Base-by-base conservation (phyloP, 495 filamentous ascomycete genomes). In the Neurospora tetraspora region DNA sequence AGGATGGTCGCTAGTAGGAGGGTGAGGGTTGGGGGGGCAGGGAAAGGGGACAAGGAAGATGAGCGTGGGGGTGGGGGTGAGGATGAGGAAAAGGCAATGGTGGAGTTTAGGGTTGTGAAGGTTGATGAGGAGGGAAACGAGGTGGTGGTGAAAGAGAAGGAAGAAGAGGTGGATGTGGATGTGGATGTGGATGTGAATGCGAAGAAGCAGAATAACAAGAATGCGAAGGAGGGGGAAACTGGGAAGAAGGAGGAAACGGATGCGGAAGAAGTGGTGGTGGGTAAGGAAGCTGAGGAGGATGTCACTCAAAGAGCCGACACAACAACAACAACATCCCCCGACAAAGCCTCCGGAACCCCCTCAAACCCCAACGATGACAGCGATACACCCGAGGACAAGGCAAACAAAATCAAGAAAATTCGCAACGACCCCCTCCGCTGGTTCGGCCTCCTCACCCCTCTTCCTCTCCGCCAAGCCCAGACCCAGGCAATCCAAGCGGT, bases 391-490 rank as follows among this genome's bases (percentile, higher is more conserved):
- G 4, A 47, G 4, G 10, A 34, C 10, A 65, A 45, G 37, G 53
- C 69, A 14, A 16, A 37, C 23, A 71, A 69, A 23, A 31, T 53
- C 11, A 70, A 71, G 14, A 27, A 40, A n/a, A 72, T 70, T 14
- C 39, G 69, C 4, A 78, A 78, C 16, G 87, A 93, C 76, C 91
- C 91, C 6, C 83, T 93, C 59, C 80, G 85, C 40, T 92, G 90
- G 90, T 93, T 91, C 78, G 91, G 91, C 6, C 85, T 93, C 42
- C 80, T 93, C 1, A 85, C 89, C 10, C 89, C 91, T 0, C 80
- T 80, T 36, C 80, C 89, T 8, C 83, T 94, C 45, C 87, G 89
- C 69, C 82, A 77, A 31, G 90, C 91, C 1, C 91, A 92, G 78
- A 80, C 70, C 14, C 78, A 81, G 53, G 81, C 84, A 31, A 74